A percentile compares a stretch with the other conserved stretches of the same genome.
These are phyloP conservation scores for Leucocoprinus leucothites DNA, from an alignment of 768 basidiomycete species.

Conservation along the genomic window DNA sequence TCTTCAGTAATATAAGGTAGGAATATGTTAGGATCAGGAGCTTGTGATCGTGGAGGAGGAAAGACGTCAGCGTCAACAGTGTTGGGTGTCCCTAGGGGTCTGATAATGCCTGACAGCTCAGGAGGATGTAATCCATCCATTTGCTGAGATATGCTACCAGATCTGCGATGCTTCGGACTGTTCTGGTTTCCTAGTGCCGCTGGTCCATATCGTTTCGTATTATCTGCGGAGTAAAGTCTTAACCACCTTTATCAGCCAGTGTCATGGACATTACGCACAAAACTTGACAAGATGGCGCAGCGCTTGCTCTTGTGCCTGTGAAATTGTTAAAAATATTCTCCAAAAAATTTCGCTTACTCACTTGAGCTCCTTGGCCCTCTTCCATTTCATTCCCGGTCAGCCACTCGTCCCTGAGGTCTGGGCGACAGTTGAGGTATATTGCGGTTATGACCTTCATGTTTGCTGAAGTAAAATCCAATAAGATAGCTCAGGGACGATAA, in stretches of 20 bases:
- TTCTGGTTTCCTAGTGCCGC: constrained; percentile 50
- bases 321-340: constrained; percentile 3
- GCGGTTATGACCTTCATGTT: constrained; percentile 99
- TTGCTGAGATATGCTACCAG: constrained; percentile 81
- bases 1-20: constrained; percentile 92
- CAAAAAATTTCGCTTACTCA: constrained; percentile 26
- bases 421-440: constrained; percentile 96
- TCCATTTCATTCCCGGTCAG: constrained; percentile 91
- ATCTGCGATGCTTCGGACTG: constrained; percentile 62
- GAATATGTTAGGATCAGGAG: constrained; percentile 79
- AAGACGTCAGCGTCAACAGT: constrained; percentile 88
- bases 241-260: background rate
- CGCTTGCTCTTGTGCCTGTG: constrained; percentile 90
- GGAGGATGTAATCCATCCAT: constrained; percentile 73
- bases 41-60: constrained; percentile 87
- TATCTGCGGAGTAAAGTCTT: constrained; percentile 49
- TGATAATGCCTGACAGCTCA: constrained; percentile 70
- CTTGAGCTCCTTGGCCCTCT: constrained; percentile 87
- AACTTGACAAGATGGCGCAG: constrained; percentile 92
- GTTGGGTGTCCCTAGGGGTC: constrained; percentile 74
- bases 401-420: constrained; percentile 98
- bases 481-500: background rate
- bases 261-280: constrained; percentile 50
- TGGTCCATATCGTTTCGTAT: constrained; percentile 84
- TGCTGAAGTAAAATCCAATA: constrained; percentile 43